phyloP scores from a whole-genome alignment of 495 filamentous ascomycete genomes.

The Lophiotrema nucula region DNA sequence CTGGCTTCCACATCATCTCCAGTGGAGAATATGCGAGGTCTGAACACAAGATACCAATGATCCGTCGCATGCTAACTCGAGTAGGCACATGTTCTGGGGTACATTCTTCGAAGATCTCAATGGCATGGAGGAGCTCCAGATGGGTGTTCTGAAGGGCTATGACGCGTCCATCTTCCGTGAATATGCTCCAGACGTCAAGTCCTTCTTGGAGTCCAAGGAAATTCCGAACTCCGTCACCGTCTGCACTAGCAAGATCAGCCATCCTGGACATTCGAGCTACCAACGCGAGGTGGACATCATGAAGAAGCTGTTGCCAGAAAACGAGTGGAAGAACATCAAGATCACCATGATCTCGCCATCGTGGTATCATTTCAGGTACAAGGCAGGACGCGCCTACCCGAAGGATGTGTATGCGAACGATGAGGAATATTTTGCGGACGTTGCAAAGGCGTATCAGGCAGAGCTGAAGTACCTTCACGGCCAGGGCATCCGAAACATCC shows the following conservation, averaged over 20 bases:
- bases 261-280: conserved; percentile 37
- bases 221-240: conserved; percentile 42
- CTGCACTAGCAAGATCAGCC: conserved; percentile 38
- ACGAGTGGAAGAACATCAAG: conserved; percentile 41
- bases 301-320: conserved; percentile 38
- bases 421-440: conserved; percentile 42
- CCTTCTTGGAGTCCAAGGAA: conserved; percentile 41
- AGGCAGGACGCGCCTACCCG: conserved; percentile 35
- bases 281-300: conserved; percentile 39
- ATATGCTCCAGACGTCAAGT: conserved; percentile 42
- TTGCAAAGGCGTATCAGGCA: conserved; percentile 40
- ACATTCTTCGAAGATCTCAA: conserved; percentile 41
- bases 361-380: conserved; percentile 42
- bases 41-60: background rate
- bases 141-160: conserved; percentile 35
- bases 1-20: conserved; percentile 36
- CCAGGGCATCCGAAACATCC: conserved; percentile 43
- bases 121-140: conserved; percentile 42
- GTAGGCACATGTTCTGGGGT: conserved; percentile 37
- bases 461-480: conserved; percentile 40
- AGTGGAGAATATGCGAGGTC: conserved; percentile 39
- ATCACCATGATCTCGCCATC: conserved; percentile 39
- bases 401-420: conserved; percentile 39
- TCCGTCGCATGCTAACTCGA: background rate
- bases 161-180: conserved; percentile 39